These are phyloP conservation scores for Stachybotrys chartarum DNA, from an alignment of 2,329 filamentous ascomycete genomes.

Conservation along the genomic window DNA sequence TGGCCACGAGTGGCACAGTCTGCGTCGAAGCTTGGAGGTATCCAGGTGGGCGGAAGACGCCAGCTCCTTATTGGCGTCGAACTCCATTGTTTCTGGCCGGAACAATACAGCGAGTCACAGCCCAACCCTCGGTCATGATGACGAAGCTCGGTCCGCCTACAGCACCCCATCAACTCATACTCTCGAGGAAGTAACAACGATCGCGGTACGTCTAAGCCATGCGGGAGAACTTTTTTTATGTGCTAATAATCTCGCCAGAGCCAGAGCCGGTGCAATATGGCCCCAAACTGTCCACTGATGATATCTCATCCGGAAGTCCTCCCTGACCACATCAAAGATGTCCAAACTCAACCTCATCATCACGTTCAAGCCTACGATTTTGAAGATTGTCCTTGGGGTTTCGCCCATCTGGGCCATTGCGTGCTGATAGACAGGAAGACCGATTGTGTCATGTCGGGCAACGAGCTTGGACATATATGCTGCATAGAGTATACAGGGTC, in stretches of 20 bases:
- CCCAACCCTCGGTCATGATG: too few relatives aligned
- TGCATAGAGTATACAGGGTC: conserved; percentile 2
- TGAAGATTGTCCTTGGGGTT: conserved; percentile 9
- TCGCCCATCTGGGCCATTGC: conserved; percentile 8
- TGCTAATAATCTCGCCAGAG: background rate
- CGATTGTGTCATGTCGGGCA: conserved; percentile 9
- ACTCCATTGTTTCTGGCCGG: too few relatives aligned
- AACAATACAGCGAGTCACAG: too few relatives aligned
- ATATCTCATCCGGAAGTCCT: conserved; percentile 8
- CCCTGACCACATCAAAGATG: conserved; percentile 7
- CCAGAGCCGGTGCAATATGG: conserved; percentile 7
- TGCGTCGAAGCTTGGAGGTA: too few relatives aligned
- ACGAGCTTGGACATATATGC: conserved; percentile 9
- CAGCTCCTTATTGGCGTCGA: too few relatives aligned
- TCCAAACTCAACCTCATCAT: conserved; percentile 9
- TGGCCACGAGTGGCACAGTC: too few relatives aligned
- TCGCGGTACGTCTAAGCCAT: too few relatives aligned
- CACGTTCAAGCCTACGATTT: conserved; percentile 10
- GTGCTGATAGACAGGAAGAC: conserved; percentile 9
- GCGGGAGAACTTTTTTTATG: too few relatives aligned
- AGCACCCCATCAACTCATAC: too few relatives aligned
- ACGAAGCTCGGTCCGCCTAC: too few relatives aligned
- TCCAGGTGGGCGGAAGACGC: too few relatives aligned
- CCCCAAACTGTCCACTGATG: conserved; percentile 7
- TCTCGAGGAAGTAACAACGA: too few relatives aligned